These are phyloP conservation scores for Pythium utonaiense DNA, from an alignment of 352 stramenopile genomes.

Conservation along the genomic window DNA sequence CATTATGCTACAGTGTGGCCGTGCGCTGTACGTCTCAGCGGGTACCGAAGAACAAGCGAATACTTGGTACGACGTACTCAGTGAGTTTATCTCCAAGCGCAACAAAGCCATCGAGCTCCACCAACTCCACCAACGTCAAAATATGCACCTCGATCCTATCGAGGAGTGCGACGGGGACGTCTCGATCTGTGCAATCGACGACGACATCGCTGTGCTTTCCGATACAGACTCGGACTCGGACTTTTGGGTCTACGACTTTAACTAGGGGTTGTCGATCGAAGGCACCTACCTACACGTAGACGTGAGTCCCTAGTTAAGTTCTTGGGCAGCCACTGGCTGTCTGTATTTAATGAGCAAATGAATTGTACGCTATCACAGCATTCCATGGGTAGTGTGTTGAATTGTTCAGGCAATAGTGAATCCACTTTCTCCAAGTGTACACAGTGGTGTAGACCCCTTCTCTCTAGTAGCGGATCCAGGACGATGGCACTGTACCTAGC, in stretches of 20 bases:
- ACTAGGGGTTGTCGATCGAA: conserved; percentile 9
- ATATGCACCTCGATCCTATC: conserved; percentile 14
- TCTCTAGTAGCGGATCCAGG: no score
- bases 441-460: no score
- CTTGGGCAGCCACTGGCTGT: not conserved
- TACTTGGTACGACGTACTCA: conserved; percentile 61
- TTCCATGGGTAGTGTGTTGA: no score
- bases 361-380: not conserved
- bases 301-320: not conserved
- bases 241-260: conserved; percentile 22
- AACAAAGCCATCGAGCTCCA: conserved; percentile 17
- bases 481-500: not conserved
- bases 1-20: conserved; percentile 45
- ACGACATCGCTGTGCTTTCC: conserved; percentile 10
- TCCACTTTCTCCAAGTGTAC: no score
- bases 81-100: conserved; percentile 34
- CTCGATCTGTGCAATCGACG: not conserved
- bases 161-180: conserved; percentile 12
- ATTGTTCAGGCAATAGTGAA: no score
- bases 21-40: conserved; percentile 43
- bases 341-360: conserved; percentile 5
- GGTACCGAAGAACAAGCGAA: conserved; percentile 51
- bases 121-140: conserved; percentile 8
- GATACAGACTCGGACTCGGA: conserved; percentile 23
- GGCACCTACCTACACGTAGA: not conserved